Conservation (phyloP, 2,329 filamentous ascomycete species). For the Orbilia brochopaga region DNA sequence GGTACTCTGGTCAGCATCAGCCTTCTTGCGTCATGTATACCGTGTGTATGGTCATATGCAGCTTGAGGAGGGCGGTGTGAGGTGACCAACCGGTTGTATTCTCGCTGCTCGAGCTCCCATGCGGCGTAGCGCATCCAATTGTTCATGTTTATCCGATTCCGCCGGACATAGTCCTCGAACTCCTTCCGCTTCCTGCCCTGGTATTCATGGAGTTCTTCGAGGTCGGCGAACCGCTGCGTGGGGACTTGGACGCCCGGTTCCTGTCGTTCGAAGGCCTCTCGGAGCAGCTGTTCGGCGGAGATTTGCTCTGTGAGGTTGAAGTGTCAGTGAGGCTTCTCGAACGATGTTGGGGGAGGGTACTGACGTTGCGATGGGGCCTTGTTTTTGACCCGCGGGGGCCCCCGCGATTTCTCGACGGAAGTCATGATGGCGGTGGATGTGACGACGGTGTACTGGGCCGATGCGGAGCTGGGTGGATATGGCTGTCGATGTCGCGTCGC, state of each 20-base stretch:
- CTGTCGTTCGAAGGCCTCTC: constrained; percentile 95
- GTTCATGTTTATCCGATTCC: constrained; percentile 94
- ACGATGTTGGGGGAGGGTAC: constrained; percentile 55
- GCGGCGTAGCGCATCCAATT: constrained; percentile 98
- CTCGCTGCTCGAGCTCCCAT: constrained; percentile 98
- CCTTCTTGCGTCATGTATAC: constrained; percentile 29
- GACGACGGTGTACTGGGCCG: background rate
- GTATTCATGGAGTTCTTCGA: constrained; percentile 97
- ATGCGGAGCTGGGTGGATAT: background rate
- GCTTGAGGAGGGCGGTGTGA: no score
- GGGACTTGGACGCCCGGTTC: constrained; percentile 86
- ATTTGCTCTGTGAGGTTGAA: constrained; percentile 70
- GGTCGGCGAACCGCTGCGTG: constrained; percentile 90
- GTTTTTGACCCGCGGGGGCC: constrained; percentile 96
- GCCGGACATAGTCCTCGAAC: constrained; percentile 96
- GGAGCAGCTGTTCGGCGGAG: constrained; percentile 93
- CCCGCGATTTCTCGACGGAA: constrained; percentile 86
- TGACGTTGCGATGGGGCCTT: constrained; percentile 78
- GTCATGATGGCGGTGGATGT: constrained; percentile 47
- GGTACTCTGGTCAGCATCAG: constrained; percentile 48
- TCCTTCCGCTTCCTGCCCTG: constrained; percentile 95
- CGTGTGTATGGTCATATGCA: background rate
- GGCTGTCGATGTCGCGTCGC: constrained; percentile 24
- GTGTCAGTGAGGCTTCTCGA: constrained; percentile 40
- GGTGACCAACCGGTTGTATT: constrained; percentile 69